A percentile compares a stretch with the other conserved stretches of the same genome.
Conservation (phyloP, 306 rosid species). For the Erythrophleum fordii region DNA sequence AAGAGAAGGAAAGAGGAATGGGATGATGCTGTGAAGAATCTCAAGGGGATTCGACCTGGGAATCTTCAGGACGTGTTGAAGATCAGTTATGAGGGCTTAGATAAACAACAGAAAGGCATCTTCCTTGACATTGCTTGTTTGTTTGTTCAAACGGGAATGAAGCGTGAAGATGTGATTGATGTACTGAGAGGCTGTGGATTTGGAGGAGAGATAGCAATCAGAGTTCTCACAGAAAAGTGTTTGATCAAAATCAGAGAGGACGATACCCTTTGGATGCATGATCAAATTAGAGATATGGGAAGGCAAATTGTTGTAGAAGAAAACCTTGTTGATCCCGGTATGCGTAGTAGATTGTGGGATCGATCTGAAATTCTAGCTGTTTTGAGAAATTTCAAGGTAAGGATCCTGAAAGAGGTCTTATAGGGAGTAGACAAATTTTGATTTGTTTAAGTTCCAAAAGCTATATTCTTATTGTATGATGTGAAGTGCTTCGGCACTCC, state of each 20-base stretch:
- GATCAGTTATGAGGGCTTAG: constrained; percentile 59
- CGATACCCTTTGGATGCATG: constrained; percentile 62
- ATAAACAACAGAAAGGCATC: constrained; percentile 52
- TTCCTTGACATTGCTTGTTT: constrained; percentile 72
- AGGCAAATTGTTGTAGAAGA: constrained; percentile 53
- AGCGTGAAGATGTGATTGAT: constrained; percentile 55
- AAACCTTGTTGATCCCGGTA: constrained; percentile 39
- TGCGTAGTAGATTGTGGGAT: constrained; percentile 71
- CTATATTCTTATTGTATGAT: not conserved
- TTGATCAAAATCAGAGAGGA: constrained; percentile 55
- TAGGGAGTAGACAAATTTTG: not conserved
- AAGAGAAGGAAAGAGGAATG: constrained; percentile 57
- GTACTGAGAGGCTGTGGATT: constrained; percentile 66
- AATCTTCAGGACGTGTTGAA: constrained; percentile 64
- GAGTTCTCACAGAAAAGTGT: constrained; percentile 49
- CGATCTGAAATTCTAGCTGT: constrained; percentile 52
- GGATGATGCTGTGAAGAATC: constrained; percentile 52
- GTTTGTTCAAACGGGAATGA: constrained; percentile 50
- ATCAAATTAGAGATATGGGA: constrained; percentile 77
- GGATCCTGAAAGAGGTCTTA: not conserved
- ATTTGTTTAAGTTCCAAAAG: not conserved
- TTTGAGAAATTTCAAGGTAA: constrained; percentile 25
- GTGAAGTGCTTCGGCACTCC: not conserved
- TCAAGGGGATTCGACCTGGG: constrained; percentile 44
- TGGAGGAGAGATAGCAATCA: constrained; percentile 50